A percentile compares a stretch with the other conserved stretches of the same genome.
These are phyloP conservation scores for Mycena latifolia DNA, from an alignment of 768 basidiomycete species.

Conservation along the genomic window DNA sequence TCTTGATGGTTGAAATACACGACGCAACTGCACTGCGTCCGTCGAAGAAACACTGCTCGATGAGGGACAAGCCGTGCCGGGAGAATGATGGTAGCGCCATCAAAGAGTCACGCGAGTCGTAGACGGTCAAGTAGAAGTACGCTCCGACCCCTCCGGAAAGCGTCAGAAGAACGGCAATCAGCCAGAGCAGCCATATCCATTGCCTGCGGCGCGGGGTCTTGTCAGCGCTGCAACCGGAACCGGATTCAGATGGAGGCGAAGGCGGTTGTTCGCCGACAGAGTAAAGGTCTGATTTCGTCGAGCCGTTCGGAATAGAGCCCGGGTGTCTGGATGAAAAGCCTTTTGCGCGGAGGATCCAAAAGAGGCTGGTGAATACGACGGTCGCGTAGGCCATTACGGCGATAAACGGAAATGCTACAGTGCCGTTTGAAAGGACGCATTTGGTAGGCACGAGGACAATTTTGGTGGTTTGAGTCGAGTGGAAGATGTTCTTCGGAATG, in stretches of 20 bases:
- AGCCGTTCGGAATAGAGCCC: too few species aligned
- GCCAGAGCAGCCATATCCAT: background rate
- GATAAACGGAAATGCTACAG: background rate
- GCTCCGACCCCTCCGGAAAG: background rate
- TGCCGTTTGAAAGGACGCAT: background rate
- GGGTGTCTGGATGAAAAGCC: background rate
- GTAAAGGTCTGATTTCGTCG: too few species aligned
- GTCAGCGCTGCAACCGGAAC: background rate
- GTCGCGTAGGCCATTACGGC: background rate
- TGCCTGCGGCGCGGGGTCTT: background rate
- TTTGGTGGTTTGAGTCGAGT: background rate
- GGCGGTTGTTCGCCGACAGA: background rate
- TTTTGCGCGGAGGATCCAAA: background rate
- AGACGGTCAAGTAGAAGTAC: background rate
- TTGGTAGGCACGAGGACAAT: background rate
- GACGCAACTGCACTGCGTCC: background rate
- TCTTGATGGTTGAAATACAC: too few species aligned
- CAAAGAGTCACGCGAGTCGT: background rate
- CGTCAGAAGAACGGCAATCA: background rate
- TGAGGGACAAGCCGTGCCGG: too few species aligned
- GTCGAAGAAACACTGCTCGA: background rate
- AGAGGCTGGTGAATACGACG: background rate
- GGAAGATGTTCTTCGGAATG: conserved; percentile 3
- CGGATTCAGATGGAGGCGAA: background rate
- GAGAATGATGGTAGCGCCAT: background rate